Base-by-base conservation (phyloP, 345 rosid species). In the Odontarrhena argentea region DNA sequence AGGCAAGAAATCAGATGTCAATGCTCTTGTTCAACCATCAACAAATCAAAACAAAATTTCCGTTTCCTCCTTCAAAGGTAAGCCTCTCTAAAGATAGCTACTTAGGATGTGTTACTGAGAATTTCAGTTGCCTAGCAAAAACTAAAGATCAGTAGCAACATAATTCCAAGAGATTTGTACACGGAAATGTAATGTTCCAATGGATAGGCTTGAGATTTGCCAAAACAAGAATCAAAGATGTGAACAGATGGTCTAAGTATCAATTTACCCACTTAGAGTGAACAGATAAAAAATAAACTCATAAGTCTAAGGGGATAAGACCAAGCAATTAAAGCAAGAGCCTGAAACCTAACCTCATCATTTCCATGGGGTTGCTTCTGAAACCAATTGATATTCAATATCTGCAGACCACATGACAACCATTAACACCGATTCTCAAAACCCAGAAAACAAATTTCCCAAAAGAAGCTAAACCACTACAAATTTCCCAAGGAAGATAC, bases 321-420 rank as follows among this genome's bases (percentile, higher is more conserved):
- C 64, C 71, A 75, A 55, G 30, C 44, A 36, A 14, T 2, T 7
- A 24, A 14, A 12, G 37, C 26, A 52, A 46, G 37, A 52, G 35
- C 14, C 18, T 36, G 68, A 55, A 63, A 54, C 28, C 14, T 69
- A 41, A 91, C 97, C 93, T 89, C 98, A 68, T 92, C 98, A 43
- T 89, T 87, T 71, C 96, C 96, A 67, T 85, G 89, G 1, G 86
- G 86, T 76, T 89, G 96, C 85, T 85, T 92, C 79, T 89, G 96
- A 55, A 89, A 87, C 98, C 98, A 86, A 75, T 92, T 92, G 73
- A 92, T 78, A 77, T 87, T 86, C 82, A 86, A 75, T 65, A 92
- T 81, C 98, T 92, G 69, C 74, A 81, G 5, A 71, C 52, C 55
- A 74, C 11, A 22, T 0, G 22, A 10, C 41, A 52, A 47, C 9